phyloP scores from a whole-genome alignment of 2,329 filamentous ascomycete genomes.

The Zymoseptoria tritici region DNA sequence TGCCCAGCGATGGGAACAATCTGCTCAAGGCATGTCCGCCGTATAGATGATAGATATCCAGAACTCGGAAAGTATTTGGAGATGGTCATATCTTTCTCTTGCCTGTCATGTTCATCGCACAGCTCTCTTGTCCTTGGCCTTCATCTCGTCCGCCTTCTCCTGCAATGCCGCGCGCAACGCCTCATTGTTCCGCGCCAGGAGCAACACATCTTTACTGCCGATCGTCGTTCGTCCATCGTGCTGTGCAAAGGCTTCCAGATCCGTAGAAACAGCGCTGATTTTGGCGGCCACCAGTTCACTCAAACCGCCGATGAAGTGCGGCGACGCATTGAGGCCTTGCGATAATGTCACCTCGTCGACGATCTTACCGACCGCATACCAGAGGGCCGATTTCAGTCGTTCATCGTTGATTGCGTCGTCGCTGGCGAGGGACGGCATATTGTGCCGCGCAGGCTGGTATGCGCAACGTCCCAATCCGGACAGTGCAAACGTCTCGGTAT shows the following conservation, averaged over 20 bases:
- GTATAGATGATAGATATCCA: neutral
- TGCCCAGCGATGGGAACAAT: neutral
- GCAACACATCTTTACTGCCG: constrained; percentile 76
- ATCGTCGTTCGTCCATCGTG: constrained; percentile 78
- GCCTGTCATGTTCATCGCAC: neutral
- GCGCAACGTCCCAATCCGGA: neutral
- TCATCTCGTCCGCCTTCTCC: constrained; percentile 48
- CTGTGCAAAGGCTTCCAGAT: constrained; percentile 58
- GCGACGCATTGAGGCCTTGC: constrained; percentile 71
- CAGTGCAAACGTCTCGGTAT: neutral
- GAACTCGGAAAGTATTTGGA: neutral
- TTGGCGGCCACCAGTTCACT: constrained; percentile 85
- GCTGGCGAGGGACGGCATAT: constrained; percentile 5
- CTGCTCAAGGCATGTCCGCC: neutral
- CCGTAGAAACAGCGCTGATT: constrained; percentile 44
- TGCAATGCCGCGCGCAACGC: constrained; percentile 71
- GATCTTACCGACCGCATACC: constrained; percentile 77
- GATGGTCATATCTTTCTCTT: constrained; percentile 3
- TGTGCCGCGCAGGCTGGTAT: neutral
- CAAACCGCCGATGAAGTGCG: constrained; percentile 47
- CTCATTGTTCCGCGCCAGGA: constrained; percentile 80
- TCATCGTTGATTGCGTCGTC: constrained; percentile 34
- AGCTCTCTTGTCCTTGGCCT: constrained; percentile 5
- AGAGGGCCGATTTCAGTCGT: constrained; percentile 77
- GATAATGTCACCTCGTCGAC: constrained; percentile 75